Conservation (phyloP, 805 yeast genomes). For the Candida arabinofermentans region DNA sequence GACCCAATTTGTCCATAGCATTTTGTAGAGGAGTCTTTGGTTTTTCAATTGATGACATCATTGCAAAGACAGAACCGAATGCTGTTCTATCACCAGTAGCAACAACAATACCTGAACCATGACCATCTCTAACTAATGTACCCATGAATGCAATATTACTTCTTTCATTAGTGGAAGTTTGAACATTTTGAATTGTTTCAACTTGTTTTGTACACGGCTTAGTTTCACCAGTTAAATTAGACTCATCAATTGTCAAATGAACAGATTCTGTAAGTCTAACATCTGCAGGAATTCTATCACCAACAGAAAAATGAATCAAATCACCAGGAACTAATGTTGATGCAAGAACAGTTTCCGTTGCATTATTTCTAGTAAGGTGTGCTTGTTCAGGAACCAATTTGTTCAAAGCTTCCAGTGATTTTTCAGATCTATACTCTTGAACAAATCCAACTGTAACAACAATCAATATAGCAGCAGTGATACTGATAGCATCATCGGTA, state of each 20-base stretch:
- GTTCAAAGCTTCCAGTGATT: slow-evolving; percentile 88
- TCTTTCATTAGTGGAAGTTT: slow-evolving; percentile 50
- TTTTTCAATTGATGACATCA: slow-evolving; percentile 93
- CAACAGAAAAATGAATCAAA: slow-evolving; percentile 80
- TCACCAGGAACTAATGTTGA: slow-evolving; percentile 94
- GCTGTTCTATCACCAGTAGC: slow-evolving; percentile 90
- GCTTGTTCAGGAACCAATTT: slow-evolving; percentile 96
- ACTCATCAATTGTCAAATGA: slow-evolving; percentile 84
- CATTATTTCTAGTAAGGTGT: slow-evolving; percentile 79
- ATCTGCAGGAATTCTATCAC: slow-evolving; percentile 97
- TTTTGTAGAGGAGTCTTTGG: slow-evolving; percentile 97
- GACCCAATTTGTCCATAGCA: slow-evolving; percentile 94
- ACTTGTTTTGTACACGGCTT: slow-evolving; percentile 71
- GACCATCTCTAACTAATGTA: slow-evolving; percentile 93
- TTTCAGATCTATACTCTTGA: slow-evolving; percentile 94
- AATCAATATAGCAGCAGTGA: slow-evolving; percentile 84
- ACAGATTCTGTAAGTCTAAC: slow-evolving; percentile 74
- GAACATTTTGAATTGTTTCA: slow-evolving; percentile 35
- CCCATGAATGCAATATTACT: slow-evolving; percentile 92
- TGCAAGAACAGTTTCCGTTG: slow-evolving; percentile 79
- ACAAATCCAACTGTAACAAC: slow-evolving; percentile 97
- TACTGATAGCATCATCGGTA: slow-evolving; percentile 91
- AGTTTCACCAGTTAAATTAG: slow-evolving; percentile 93
- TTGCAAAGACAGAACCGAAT: slow-evolving; percentile 89
- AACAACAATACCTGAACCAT: slow-evolving; percentile 88